Evolutionary conservation across 2,329 filamentous ascomycete genomes (phyloP), one percentile per base, ranked within the genome.

Genomic region (Talaromyces sp.): DNA sequence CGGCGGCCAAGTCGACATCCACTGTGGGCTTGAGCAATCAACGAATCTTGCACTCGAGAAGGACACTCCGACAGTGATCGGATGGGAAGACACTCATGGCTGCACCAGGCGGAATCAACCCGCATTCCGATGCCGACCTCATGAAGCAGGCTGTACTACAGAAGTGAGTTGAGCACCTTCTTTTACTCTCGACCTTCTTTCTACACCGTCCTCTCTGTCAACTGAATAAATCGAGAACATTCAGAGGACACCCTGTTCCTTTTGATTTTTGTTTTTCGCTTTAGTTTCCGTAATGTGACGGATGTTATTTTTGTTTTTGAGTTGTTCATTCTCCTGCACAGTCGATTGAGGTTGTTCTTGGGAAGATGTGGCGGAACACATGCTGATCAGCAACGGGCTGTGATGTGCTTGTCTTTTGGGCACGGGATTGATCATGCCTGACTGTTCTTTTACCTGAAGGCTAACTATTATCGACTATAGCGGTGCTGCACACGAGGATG

Each of bases 131-230:
- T 57, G 79, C 80, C 53, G 82, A 84, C 66, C 72, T 84, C 70
- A 73, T 84, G 66, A 78, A 82, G 67, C 83, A 84, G 72, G 78
- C 81, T 60, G 79, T 81, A 71, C 72, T 79, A 69, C 80, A 81
- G 68, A 81, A 78, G 82, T 85, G 78, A 79, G 81, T 77, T 58
- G 57, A 52, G 61, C 55, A 56, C 62, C 63, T 63, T 57, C 61
- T 60, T 25, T 59, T n/a, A n/a, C n/a, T 51, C 21, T 52, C 33
- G 19, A 28, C 31, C 37, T 39, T 37, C 22, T 28, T 52, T 7
- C 48, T 39, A 17, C 39, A 35, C 19, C 28, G 33, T 35, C 33
- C 10, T 48, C 28, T 21, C n/a, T 48, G 28, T 17, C 28, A 17
- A 33, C 28, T n/a, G 45, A n/a, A 21, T 33, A 48, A 33, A 33